Percentiles rank a stretch among this genome's conserved stretches.
Conservation (phyloP, 2,329 filamentous ascomycete species). For the Orbilia blumenaviensis region DNA sequence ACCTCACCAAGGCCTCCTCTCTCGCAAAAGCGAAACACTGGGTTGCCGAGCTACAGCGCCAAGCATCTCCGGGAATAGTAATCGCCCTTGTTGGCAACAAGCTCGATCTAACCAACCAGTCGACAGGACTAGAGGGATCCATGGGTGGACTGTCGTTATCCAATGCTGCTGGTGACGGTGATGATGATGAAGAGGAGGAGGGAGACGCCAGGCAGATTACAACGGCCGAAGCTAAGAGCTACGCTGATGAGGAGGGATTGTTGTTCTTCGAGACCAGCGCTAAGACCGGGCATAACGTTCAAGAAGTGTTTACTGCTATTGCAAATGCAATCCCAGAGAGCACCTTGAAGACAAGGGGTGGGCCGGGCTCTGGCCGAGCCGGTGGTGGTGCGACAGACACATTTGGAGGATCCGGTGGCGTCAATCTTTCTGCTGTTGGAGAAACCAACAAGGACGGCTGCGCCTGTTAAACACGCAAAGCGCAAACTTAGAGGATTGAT, state of each 20-base stretch:
- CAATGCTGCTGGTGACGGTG: slow-evolving; percentile 65
- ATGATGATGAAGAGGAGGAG: slow-evolving; percentile 64
- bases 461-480: slow-evolving; percentile 20
- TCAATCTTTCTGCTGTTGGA: slow-evolving; percentile 51
- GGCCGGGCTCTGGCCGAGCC: slow-evolving; percentile 70
- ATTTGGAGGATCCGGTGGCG: slow-evolving; percentile 45
- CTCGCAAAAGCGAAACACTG: slow-evolving; percentile 98
- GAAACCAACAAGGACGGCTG: slow-evolving; percentile 46
- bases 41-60: slow-evolving; percentile 95
- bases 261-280: slow-evolving; percentile 98
- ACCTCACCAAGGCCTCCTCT: slow-evolving; percentile 94
- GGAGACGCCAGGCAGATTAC: slow-evolving; percentile 78
- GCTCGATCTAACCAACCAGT: slow-evolving; percentile 78
- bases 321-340: slow-evolving; percentile 98
- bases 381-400: slow-evolving; percentile 67
- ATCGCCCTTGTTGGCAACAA: slow-evolving; percentile 98
- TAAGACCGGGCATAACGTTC: slow-evolving; percentile 93
- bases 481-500: too few species aligned
- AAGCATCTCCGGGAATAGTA: slow-evolving; percentile 94
- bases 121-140: slow-evolving; percentile 63
- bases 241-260: slow-evolving; percentile 92
- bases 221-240: slow-evolving; percentile 88
- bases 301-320: slow-evolving; percentile 96
- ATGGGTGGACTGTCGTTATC: slow-evolving; percentile 64
- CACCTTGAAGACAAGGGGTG: slow-evolving; percentile 86